Percentiles rank a stretch among this genome's conserved stretches.
These are phyloP conservation scores for Skeletonema costatum DNA, from an alignment of 108 stramenopile species.

Conservation along the genomic window DNA sequence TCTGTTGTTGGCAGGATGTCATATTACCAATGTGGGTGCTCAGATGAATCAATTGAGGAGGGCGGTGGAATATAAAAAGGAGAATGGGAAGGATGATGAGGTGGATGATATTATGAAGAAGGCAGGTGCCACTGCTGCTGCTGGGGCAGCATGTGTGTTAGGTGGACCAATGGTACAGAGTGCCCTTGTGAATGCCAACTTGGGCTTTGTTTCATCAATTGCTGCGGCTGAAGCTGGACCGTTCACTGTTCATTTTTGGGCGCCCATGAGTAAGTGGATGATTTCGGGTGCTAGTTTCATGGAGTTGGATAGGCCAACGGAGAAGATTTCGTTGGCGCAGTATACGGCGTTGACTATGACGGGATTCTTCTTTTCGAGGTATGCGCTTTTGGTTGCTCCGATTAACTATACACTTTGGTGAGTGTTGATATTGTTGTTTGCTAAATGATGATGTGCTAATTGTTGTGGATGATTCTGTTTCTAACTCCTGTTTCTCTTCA, in stretches of 20 bases:
- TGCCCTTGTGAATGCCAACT: conserved; percentile 51
- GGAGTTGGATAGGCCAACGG: conserved; percentile 85
- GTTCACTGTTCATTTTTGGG: conserved; percentile 72
- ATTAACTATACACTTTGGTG: conserved; percentile 82
- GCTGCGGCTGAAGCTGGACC: conserved; percentile 80
- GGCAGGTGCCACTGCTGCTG: conserved; percentile 71
- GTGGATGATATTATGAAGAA: conserved; percentile 65
- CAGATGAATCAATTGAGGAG: conserved; percentile 84
- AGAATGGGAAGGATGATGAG: conserved; percentile 64
- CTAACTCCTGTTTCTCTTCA: background rate
- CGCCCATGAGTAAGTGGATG: conserved; percentile 91
- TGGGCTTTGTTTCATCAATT: conserved; percentile 63
- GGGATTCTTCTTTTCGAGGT: conserved; percentile 86
- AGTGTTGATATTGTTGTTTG: background rate
- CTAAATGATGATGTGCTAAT: background rate
- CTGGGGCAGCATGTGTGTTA: conserved; percentile 55
- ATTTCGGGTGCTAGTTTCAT: conserved; percentile 84
- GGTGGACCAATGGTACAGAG: conserved; percentile 64
- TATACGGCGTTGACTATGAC: conserved; percentile 84
- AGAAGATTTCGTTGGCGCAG: conserved; percentile 84
- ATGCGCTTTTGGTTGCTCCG: conserved; percentile 78
- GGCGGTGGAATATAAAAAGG: conserved; percentile 74
- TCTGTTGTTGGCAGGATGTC: conserved; percentile 66
- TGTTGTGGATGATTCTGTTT: background rate
- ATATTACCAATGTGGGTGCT: conserved; percentile 80